Percentiles rank a stretch among this genome's conserved stretches.
phyloP scores from a whole-genome alignment of 192 early-diverging fungal species.

The Lobulomyces angularis region DNA sequence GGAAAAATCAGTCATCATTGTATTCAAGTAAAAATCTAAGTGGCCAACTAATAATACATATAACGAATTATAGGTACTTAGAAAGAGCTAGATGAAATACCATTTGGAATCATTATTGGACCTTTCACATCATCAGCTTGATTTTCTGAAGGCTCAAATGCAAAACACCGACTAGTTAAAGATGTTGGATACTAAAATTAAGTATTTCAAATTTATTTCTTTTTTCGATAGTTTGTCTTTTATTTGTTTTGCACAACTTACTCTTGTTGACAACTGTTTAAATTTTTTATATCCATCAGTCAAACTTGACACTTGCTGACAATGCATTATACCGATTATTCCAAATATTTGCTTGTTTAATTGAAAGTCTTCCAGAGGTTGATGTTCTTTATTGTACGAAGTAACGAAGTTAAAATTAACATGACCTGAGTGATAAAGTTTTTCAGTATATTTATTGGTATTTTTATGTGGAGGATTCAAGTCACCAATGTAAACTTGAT shows the following conservation, averaged over 20 bases:
- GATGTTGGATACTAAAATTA: constrained; percentile 53
- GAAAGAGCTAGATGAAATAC: too few relatives aligned
- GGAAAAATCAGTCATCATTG: constrained; percentile 69
- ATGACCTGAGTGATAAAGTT: constrained; percentile 40
- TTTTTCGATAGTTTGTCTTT: neutral
- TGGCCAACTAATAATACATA: too few relatives aligned
- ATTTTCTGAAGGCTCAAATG: constrained; percentile 65
- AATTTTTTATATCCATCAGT: constrained; percentile 49
- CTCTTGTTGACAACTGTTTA: constrained; percentile 42
- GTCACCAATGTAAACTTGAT: too few relatives aligned
- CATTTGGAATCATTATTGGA: constrained; percentile 65
- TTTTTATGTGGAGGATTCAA: too few relatives aligned
- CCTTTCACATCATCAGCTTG: constrained; percentile 64
- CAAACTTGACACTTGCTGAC: constrained; percentile 46
- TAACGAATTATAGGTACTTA: too few relatives aligned
- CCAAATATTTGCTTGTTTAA: constrained; percentile 60
- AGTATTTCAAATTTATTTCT: neutral
- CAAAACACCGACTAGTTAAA: constrained; percentile 60
- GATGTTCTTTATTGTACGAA: constrained; percentile 50
- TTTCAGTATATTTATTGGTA: constrained; percentile 22
- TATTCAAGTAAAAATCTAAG: constrained; percentile 59
- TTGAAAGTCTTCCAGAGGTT: constrained; percentile 65
- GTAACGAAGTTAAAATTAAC: constrained; percentile 62
- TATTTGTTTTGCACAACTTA: constrained; percentile 21
- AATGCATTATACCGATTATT: constrained; percentile 71